Evolutionary conservation across 2,329 filamentous ascomycete genomes (phyloP).

Genomic region (Talaromyces funiculosus): DNA sequence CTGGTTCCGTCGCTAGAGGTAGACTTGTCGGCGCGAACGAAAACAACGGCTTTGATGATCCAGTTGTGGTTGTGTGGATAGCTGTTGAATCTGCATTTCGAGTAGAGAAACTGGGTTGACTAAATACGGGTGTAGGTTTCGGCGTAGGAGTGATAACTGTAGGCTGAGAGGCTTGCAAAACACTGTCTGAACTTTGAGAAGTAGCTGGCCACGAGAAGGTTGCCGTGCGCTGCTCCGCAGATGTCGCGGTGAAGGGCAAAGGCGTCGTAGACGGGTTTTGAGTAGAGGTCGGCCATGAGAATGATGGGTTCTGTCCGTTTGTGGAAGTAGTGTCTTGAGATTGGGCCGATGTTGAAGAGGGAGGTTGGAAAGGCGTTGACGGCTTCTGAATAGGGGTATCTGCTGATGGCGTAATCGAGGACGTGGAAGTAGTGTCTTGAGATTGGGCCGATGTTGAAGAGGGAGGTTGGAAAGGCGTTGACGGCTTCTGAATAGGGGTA

Average conservation of each 20-base stretch:
- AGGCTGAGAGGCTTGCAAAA: background rate
- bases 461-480: background rate
- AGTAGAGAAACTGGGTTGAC: background rate
- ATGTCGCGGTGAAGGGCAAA: background rate
- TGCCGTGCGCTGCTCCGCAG: background rate
- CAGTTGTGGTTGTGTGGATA: background rate
- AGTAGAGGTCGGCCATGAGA: background rate
- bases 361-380: background rate
- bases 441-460: background rate
- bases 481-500: background rate
- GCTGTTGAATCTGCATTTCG: background rate
- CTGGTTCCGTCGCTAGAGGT: background rate
- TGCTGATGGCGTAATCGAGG: background rate
- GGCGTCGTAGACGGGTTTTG: background rate
- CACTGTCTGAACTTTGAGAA: background rate
- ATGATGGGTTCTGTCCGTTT: background rate
- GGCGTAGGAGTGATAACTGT: background rate
- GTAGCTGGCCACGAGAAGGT: conserved; percentile 2
- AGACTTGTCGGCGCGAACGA: background rate
- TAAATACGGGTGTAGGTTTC: background rate
- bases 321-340: background rate
- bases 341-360: background rate
- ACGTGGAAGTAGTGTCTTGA: background rate
- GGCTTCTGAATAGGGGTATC: background rate
- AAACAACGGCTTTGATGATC: background rate